Conservation (phyloP, 495 filamentous ascomycete genomes). For the Talaromyces adpressus region DNA sequence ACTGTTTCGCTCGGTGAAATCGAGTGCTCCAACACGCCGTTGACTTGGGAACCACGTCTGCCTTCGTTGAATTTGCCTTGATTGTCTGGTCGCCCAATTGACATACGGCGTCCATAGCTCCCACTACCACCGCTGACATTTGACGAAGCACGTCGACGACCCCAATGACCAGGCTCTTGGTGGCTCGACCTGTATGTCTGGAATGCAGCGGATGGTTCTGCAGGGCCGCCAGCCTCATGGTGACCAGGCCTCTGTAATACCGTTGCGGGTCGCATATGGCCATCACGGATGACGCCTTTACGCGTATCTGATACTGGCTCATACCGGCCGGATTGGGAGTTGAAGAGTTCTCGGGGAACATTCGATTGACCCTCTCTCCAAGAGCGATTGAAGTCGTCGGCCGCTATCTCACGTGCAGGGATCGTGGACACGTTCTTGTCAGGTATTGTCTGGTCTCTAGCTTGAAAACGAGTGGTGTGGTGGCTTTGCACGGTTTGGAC, state of each 20-base stretch:
- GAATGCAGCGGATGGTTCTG: slow-evolving; percentile 88
- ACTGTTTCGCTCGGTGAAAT: slow-evolving; percentile 19
- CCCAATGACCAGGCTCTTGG: slow-evolving; percentile 61
- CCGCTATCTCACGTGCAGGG: slow-evolving; percentile 76
- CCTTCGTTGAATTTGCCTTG: slow-evolving; percentile 38
- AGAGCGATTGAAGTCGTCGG: slow-evolving; percentile 86
- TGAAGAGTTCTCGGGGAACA: slow-evolving; percentile 72
- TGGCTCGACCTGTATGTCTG: slow-evolving; percentile 68
- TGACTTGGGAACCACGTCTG: slow-evolving; percentile 39
- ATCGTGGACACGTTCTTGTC: slow-evolving; percentile 26
- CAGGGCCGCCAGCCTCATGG: slow-evolving; percentile 57
- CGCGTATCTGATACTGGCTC: slow-evolving; percentile 78
- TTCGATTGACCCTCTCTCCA: slow-evolving; percentile 67
- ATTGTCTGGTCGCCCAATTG: slow-evolving; percentile 42
- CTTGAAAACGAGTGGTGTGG: slow-evolving; percentile 19
- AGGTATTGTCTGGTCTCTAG: slow-evolving; percentile 25
- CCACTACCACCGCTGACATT: slow-evolving; percentile 91
- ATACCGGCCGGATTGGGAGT: slow-evolving; percentile 89
- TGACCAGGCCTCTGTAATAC: slow-evolving; percentile 66
- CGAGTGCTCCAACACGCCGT: slow-evolving; percentile 30
- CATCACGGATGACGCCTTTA: slow-evolving; percentile 61
- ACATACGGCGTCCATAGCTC: slow-evolving; percentile 52
- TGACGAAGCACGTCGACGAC: slow-evolving; percentile 80
- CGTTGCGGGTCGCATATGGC: slow-evolving; percentile 62
- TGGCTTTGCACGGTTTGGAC: slow-evolving; percentile 24